phyloP scores from a whole-genome alignment of 164 flowering plant species.

The Berberis thunbergii region DNA sequence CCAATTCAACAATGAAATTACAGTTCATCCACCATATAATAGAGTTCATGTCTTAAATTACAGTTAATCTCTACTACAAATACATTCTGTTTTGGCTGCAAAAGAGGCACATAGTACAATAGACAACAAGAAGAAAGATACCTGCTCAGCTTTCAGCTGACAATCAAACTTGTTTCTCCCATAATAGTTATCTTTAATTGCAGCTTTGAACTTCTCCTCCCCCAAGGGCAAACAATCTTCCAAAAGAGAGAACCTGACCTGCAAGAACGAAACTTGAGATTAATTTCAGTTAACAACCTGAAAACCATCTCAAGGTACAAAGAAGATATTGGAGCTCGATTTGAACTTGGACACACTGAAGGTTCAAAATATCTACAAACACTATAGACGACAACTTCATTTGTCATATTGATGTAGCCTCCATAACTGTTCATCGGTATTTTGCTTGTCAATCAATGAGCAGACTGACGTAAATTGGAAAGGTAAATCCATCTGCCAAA shows the following conservation, averaged over 20 bases:
- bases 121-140: slow-evolving; percentile 8
- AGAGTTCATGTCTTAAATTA: not conserved
- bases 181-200: slow-evolving; percentile 40
- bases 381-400: too few species aligned
- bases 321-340: not conserved
- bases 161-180: slow-evolving; percentile 35
- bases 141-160: slow-evolving; percentile 41
- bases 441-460: too few species aligned
- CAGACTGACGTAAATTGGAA: too few species aligned
- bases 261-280: not conserved
- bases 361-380: too few species aligned
- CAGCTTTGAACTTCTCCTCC: slow-evolving; percentile 43
- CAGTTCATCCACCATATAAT: not conserved
- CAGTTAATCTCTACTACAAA: too few species aligned
- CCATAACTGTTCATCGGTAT: too few species aligned
- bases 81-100: not conserved
- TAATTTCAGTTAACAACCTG: not conserved
- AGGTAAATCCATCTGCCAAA: too few species aligned
- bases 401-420: too few species aligned
- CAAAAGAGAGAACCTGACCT: slow-evolving; percentile 43
- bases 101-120: not conserved
- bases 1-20: slow-evolving; percentile 2
- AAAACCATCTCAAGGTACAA: not conserved
- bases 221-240: slow-evolving; percentile 48
- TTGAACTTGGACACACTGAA: too few species aligned